Evolutionary conservation across 768 basidiomycete genomes (phyloP), one percentile per base, ranked within the genome.

Genomic region (Hygrophorus russula): DNA sequence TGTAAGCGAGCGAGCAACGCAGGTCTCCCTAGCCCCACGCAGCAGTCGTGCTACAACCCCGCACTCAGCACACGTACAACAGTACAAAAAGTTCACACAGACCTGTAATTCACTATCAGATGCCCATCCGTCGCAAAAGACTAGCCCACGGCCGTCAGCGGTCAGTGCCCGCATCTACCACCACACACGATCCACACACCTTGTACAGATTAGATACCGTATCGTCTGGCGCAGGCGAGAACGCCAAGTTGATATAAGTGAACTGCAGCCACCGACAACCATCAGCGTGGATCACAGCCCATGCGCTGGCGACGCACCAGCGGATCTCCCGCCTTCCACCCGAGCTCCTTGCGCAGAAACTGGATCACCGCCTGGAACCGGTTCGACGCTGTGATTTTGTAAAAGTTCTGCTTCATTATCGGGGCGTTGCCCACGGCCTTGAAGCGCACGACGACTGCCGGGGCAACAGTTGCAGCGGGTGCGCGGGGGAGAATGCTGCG

Each of bases 321-420:
- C 1, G 91, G 82, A 52, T 96, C 93, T 0, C 80, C 76, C 10
- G 78, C 64, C 57, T 88, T 90, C 82, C 87, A 90, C 1, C 81
- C 80, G 31, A 97, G 62, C 58, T 97, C 91, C 55, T 79, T 88
- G 50, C 93, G 65, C 61, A 98, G 58, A 60, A 98, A 96, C 55
- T 88, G 82, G 33, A 94, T 91, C 44, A 98, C 93, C 6, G 90
- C 87, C 59, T 96, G 91, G 54, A 97, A 99, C 42, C 85, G 74
- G 59, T 96, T 92, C 32, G 84, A 81, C 10, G 92, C 86, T 0
- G 92, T 91, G 56, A 97, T 93, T 70, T 93, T 94, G 78, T 91
- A 97, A 53, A 93, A 87, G 66, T 94, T 97, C 65, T 94, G 89
- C 65, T 86, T 93, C 93, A 99, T 96, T 55, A 99, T 92, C 0